Evolutionary conservation across 345 rosid genomes (phyloP).

Genomic region (Laguncularia racemosa): DNA sequence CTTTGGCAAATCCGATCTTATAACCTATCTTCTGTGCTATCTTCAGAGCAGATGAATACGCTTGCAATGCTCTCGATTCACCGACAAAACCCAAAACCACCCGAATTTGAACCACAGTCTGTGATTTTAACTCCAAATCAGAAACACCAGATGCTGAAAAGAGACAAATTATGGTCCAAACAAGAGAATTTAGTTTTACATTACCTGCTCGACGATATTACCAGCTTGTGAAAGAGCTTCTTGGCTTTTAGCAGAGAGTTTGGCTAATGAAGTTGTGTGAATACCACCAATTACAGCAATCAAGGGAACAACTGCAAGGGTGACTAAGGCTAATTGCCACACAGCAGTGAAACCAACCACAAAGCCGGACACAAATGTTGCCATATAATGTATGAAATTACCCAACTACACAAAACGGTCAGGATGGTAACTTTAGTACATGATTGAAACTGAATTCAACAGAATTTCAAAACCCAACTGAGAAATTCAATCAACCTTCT

Average conservation of each 20-base stretch:
- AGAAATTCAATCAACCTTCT: conserved; percentile 44
- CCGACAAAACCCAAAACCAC: conserved; percentile 89
- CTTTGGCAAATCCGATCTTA: conserved; percentile 78
- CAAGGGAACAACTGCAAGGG: conserved; percentile 94
- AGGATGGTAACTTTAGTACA: neutral
- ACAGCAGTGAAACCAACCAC: conserved; percentile 96
- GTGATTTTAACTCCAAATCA: conserved; percentile 23
- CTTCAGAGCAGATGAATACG: conserved; percentile 70
- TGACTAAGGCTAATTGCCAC: conserved; percentile 93
- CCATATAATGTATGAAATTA: conserved; percentile 91
- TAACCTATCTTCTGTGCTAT: conserved; percentile 78
- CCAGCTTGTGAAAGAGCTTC: conserved; percentile 91
- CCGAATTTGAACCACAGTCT: conserved; percentile 90
- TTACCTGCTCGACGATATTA: conserved; percentile 88
- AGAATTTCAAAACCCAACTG: neutral
- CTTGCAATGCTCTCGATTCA: conserved; percentile 76
- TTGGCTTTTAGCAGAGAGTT: conserved; percentile 74
- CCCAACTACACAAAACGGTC: conserved; percentile 58
- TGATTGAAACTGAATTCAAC: neutral
- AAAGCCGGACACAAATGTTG: conserved; percentile 92
- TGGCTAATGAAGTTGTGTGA: conserved; percentile 68
- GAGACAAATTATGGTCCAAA: neutral
- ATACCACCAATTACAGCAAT: conserved; percentile 90
- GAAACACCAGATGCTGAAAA: conserved; percentile 19
- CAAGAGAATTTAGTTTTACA: neutral